phyloP scores from a whole-genome alignment of 176 grass and related monocot genomes.

The Cenchrus fungigraminus region DNA sequence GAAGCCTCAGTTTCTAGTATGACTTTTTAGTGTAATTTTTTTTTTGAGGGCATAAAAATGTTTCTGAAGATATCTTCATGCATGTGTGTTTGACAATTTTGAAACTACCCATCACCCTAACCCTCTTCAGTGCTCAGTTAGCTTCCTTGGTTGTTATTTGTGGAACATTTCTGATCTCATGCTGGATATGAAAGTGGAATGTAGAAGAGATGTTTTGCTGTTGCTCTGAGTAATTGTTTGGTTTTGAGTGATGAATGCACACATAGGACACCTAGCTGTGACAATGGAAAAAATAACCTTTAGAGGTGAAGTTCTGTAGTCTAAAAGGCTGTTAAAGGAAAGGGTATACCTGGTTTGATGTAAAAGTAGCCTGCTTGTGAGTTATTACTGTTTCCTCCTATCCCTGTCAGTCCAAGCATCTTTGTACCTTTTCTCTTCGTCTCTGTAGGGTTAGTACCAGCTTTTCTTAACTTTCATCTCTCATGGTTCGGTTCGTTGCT shows the following conservation, averaged over 20 bases:
- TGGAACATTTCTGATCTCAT: background rate
- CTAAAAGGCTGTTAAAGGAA: constrained; percentile 3
- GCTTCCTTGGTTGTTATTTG: background rate
- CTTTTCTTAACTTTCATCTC: background rate
- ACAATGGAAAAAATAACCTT: background rate
- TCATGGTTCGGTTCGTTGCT: background rate
- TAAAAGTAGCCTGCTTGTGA: background rate
- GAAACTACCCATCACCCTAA: background rate
- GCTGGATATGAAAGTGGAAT: background rate
- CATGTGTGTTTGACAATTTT: too few species aligned
- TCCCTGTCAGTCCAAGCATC: background rate
- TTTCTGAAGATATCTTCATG: too few species aligned
- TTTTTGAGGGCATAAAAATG: too few species aligned
- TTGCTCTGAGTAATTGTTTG: background rate
- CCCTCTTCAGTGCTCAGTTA: background rate
- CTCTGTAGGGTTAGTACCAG: background rate
- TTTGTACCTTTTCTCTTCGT: background rate
- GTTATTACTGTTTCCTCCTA: background rate
- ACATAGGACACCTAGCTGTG: background rate
- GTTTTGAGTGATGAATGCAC: background rate
- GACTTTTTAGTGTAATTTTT: too few species aligned
- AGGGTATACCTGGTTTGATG: constrained; percentile 3
- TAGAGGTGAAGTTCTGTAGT: background rate
- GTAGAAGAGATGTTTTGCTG: background rate
- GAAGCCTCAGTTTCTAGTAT: too few species aligned